These are phyloP conservation scores for Isoetes taiwanensis DNA, from an alignment of 75 land plant genomes.

Conservation along the genomic window DNA sequence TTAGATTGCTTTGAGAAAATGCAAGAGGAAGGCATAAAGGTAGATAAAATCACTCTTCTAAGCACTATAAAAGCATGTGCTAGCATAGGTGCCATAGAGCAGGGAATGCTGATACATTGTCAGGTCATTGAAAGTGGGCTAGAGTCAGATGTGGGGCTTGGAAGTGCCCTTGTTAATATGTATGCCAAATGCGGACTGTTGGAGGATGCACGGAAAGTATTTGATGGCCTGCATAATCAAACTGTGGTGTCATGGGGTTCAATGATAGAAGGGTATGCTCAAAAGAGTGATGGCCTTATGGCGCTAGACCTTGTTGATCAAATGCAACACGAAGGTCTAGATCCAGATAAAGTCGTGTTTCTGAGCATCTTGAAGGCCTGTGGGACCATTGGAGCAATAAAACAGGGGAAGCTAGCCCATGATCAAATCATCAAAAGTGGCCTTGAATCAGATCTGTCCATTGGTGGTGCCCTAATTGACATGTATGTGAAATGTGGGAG, in stretches of 20 bases:
- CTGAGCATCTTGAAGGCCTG: conserved; percentile 3
- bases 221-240: neutral
- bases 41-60: neutral
- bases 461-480: conserved; percentile 9
- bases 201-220: neutral
- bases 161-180: conserved; percentile 4
- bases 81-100: conserved; percentile 6
- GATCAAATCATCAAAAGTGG: neutral
- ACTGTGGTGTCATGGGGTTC: neutral
- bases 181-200: conserved; percentile 6
- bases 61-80: neutral
- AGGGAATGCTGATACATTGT: neutral
- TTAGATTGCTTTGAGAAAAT: conserved; percentile 8
- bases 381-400: conserved; percentile 7
- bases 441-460: conserved; percentile 1
- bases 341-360: neutral
- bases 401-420: conserved; percentile 5
- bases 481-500: conserved; percentile 11
- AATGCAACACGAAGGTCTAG: conserved; percentile 4
- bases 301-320: conserved; percentile 6
- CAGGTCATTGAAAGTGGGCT: neutral
- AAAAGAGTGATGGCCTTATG: neutral
- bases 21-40: conserved; percentile 4
- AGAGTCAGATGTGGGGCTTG: neutral
- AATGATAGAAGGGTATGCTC: neutral